Conservation (phyloP, 441 rosid genomes). For the Manihot esculenta region DNA sequence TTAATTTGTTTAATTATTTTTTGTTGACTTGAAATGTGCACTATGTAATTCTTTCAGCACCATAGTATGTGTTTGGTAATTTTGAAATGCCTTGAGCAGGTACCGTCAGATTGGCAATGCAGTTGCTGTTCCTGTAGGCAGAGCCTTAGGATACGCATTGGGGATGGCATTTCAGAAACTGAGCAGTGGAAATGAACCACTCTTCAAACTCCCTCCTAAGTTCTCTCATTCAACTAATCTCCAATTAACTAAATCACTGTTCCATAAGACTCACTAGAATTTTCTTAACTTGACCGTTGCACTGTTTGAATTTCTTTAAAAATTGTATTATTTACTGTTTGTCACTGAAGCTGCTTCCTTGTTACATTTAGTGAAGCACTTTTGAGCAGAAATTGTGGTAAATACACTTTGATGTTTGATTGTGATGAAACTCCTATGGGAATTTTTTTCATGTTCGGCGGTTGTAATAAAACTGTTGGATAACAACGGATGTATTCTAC, state of each 20-base stretch:
- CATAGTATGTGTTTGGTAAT: neutral
- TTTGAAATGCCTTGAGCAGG: constrained; percentile 32
- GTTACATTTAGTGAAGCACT: neutral
- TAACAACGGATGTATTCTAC: no score
- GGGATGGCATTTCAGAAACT: constrained; percentile 61
- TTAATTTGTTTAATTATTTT: no score
- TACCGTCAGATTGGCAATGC: constrained; percentile 92
- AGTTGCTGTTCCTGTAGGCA: constrained; percentile 79
- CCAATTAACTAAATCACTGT: constrained; percentile 37
- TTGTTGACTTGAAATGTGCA: neutral
- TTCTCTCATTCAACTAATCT: constrained; percentile 65
- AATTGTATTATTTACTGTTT: neutral
- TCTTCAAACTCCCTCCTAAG: constrained; percentile 65
- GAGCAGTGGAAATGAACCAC: constrained; percentile 43
- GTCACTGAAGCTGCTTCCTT: neutral
- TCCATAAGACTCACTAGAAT: constrained; percentile 11
- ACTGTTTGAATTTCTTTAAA: neutral
- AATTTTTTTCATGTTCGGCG: no score
- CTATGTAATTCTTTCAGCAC: neutral
- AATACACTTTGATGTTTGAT: no score
- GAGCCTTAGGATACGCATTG: constrained; percentile 75
- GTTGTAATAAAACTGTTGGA: no score
- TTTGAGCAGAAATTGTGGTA: no score
- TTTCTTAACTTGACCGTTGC: neutral
- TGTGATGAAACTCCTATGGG: no score